Evolutionary conservation across 352 stramenopile species (phyloP), one percentile per base, ranked within the genome.

Genomic region (Pythium insidiosum): DNA sequence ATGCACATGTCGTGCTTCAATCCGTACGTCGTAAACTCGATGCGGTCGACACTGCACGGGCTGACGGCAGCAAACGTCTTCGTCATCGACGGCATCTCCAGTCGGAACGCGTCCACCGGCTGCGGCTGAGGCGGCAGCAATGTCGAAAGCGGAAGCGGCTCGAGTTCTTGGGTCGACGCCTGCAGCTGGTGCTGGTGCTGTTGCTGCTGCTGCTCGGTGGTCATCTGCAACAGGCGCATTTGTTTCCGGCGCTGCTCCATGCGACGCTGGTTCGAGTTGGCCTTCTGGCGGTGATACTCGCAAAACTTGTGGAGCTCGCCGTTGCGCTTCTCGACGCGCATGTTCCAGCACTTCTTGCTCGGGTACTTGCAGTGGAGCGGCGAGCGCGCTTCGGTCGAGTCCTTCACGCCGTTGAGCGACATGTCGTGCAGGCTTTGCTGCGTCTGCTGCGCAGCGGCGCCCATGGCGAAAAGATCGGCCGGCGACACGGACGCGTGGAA

Each of bases 241-340:
- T 78, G 70, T 53, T 88, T 88, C 48, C 73, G 71, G 33, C 76
- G 73, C 58, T 85, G 73, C 64, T 89, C 76, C 76, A 89, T 85
- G 46, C 72, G 73, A 24, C 76, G 78, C 61, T 90, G 78, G 63
- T 88, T 87, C 28, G 73, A 84, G 62, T 88, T 90, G 53, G 74
- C 75, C 53, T 88, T 88, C 46, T 88, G 71, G 24, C 78, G 78
- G 53, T 90, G 78, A 57, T 86, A 90, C 53, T 90, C 75, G 56
- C 78, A 90, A 39, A 90, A 85, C 59, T 87, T 88, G 67, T 90
- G 78, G 47, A 88, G 61, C 61, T 87, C 73, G 35, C 78, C 78
- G 37, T 88, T 90, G 58, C 75, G 71, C 58, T 90, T 90, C 52
- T 83, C 68, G 2, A 86, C 75, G 44, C 75, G 78, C 58, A 62